Percentiles rank a stretch among this genome's conserved stretches.
Conservation (phyloP, 2,329 filamentous ascomycete genomes). For the Neofusicoccum laricinum region DNA sequence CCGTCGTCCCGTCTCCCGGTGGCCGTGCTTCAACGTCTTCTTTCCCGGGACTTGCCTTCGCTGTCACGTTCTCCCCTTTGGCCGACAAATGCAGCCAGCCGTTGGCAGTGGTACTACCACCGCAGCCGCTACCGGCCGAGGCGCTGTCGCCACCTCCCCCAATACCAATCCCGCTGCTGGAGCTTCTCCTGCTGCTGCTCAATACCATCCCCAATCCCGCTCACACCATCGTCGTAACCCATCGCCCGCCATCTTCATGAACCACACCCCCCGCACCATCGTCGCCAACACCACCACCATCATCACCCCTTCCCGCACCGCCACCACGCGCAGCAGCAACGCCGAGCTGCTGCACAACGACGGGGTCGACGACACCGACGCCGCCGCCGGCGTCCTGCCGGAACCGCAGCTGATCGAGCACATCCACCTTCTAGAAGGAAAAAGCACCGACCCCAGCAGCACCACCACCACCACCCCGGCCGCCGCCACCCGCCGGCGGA, state of each 20-base stretch:
- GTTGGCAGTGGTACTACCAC: background rate
- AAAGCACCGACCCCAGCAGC: background rate
- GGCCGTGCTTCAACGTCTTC: background rate
- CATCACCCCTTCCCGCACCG: background rate
- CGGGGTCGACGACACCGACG: background rate
- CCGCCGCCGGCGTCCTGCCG: too few relatives aligned
- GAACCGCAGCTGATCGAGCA: background rate
- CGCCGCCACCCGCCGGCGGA: background rate
- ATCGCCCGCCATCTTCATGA: conserved; percentile 24
- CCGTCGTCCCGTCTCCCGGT: too few relatives aligned
- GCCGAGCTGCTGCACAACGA: background rate
- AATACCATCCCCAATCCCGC: background rate
- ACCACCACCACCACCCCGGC: background rate
- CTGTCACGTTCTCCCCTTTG: background rate
- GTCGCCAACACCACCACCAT: conserved; percentile 21
- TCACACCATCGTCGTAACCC: background rate
- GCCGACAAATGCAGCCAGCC: conserved; percentile 6
- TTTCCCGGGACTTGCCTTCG: background rate
- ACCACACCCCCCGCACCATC: conserved; percentile 32
- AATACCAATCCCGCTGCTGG: too few relatives aligned
- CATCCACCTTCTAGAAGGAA: conserved; percentile 6
- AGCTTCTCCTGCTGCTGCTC: too few relatives aligned
- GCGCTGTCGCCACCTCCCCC: background rate
- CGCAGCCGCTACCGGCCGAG: background rate
- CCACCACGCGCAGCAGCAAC: background rate